These are phyloP conservation scores for Auriculariales sp. DNA, from an alignment of 768 basidiomycete species.

Conservation along the genomic window DNA sequence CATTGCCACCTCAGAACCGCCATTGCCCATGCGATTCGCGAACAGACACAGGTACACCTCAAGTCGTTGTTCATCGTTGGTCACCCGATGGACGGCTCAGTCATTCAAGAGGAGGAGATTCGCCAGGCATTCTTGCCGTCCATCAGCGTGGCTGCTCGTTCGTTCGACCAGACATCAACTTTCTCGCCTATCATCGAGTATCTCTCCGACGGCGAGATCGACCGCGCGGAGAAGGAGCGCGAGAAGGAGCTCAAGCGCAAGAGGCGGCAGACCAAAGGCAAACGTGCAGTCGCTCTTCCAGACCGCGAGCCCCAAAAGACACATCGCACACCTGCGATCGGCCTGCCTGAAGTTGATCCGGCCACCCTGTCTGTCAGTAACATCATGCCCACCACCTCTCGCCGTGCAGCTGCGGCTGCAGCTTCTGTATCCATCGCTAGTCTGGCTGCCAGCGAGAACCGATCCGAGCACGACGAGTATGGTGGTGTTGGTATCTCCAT, in stretches of 20 bases:
- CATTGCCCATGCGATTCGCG: conserved; percentile 88
- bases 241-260: conserved; percentile 79
- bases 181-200: conserved; percentile 86
- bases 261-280: conserved; percentile 51
- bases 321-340: conserved; percentile 76
- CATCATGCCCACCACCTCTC: conserved; percentile 46
- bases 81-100: conserved; percentile 66
- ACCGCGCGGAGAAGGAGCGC: conserved; percentile 77
- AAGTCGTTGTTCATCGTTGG: conserved; percentile 85
- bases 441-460: conserved; percentile 87
- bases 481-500: not conserved
- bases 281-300: conserved; percentile 62
- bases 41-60: conserved; percentile 85
- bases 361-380: conserved; percentile 14
- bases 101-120: conserved; percentile 81
- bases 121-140: conserved; percentile 78
- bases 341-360: conserved; percentile 67
- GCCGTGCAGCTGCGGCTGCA: conserved; percentile 77
- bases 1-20: conserved; percentile 50
- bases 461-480: conserved; percentile 29
- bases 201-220: conserved; percentile 79
- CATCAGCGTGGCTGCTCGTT: conserved; percentile 47
- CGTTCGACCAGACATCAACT: conserved; percentile 59
- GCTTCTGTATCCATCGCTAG: conserved; percentile 77
- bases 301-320: conserved; percentile 90